Percentiles rank a stretch among this genome's conserved stretches.
Evolutionary conservation across 805 yeast species (phyloP).

Genomic region (Starmerella potacharoeniae): DNA sequence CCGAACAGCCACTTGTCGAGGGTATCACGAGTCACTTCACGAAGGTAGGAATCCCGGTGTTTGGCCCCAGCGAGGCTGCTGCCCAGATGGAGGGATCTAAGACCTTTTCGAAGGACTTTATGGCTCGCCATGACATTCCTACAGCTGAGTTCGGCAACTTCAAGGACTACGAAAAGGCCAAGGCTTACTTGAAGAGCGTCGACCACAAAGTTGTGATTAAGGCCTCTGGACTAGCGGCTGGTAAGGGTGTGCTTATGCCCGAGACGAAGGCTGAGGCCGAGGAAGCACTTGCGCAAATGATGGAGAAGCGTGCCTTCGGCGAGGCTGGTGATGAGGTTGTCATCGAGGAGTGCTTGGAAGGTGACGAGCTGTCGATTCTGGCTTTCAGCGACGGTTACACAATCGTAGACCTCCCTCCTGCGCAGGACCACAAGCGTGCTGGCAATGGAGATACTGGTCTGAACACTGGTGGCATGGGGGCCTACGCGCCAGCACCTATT

Average conservation of each 20-base stretch:
- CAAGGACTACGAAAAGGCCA: conserved; percentile 64
- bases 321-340: conserved; percentile 91
- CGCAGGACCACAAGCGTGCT: conserved; percentile 95
- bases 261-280: conserved; percentile 71
- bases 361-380: conserved; percentile 89
- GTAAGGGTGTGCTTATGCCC: conserved; percentile 96
- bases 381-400: conserved; percentile 92
- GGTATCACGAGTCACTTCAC: conserved; percentile 68
- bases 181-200: conserved; percentile 49
- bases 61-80: conserved; percentile 89
- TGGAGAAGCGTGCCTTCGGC: conserved; percentile 85
- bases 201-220: conserved; percentile 78
- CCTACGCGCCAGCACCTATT: conserved; percentile 95
- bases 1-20: conserved; percentile 97
- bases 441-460: conserved; percentile 90
- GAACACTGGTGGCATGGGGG: conserved; percentile 99
- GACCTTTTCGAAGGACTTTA: conserved; percentile 84
- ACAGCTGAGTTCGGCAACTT: conserved; percentile 87
- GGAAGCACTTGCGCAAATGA: conserved; percentile 71
- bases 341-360: conserved; percentile 89
- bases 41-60: conserved; percentile 83
- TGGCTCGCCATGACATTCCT: conserved; percentile 85
- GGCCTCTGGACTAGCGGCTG: conserved; percentile 97
- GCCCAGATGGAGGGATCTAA: conserved; percentile 96
- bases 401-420: conserved; percentile 82